phyloP scores from a whole-genome alignment of 1,284 basidiomycete species.

The Flammula alnicola region DNA sequence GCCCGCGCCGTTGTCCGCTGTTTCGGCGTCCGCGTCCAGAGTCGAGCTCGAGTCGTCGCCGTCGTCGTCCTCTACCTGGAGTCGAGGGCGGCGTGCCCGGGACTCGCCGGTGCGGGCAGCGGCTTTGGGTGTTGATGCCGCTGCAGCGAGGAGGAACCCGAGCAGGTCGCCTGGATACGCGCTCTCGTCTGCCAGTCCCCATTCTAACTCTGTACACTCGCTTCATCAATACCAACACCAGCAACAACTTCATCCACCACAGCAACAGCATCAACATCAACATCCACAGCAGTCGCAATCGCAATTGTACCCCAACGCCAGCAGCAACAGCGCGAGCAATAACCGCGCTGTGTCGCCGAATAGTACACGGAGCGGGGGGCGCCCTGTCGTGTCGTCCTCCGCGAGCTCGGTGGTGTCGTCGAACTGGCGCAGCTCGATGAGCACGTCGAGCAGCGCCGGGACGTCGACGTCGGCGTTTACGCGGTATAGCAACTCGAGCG shows the following conservation, averaged over 20 bases:
- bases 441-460: conserved; percentile 66
- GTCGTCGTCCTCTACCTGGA: conserved; percentile 38
- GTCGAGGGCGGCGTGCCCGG: conserved; percentile 42
- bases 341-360: conserved; percentile 48
- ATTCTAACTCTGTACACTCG: conserved; percentile 17
- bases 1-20: conserved; percentile 27
- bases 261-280: conserved; percentile 27
- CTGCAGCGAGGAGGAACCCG: conserved; percentile 26
- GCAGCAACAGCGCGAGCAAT: neutral
- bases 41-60: conserved; percentile 20
- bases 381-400: conserved; percentile 51
- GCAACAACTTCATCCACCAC: too few species aligned
- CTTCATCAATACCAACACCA: too few species aligned
- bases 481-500: conserved; percentile 76
- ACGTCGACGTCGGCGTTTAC: conserved; percentile 75
- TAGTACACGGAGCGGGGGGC: conserved; percentile 52
- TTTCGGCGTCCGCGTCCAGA: conserved; percentile 28
- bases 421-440: conserved; percentile 79
- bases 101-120: conserved; percentile 19
- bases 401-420: conserved; percentile 62
- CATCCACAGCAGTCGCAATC: neutral
- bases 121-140: conserved; percentile 14
- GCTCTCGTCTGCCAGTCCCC: conserved; percentile 19
- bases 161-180: conserved; percentile 34
- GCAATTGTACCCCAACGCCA: neutral